Evolutionary conservation across 495 filamentous ascomycete species (phyloP).

Genomic region (Lasiosphaeris hirsuta): DNA sequence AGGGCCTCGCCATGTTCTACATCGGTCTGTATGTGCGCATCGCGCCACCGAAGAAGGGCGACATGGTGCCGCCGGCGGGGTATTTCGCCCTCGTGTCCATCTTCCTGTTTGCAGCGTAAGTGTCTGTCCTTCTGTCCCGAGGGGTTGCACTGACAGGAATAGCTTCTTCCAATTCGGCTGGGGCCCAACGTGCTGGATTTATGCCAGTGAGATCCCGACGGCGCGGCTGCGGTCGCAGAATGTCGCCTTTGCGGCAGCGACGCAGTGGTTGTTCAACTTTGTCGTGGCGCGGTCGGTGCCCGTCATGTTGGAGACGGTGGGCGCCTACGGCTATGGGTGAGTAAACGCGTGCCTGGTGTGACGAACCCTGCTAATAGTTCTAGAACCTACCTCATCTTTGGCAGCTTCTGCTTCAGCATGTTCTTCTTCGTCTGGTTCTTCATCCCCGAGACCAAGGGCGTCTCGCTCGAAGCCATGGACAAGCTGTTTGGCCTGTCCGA

Average conservation of each 20-base stretch:
- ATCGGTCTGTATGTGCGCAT: constrained; percentile 77
- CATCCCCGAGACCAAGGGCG: constrained; percentile 67
- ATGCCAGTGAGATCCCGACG: constrained; percentile 70
- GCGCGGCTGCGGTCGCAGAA: constrained; percentile 68
- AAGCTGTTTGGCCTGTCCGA: constrained; percentile 35
- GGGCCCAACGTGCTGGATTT: constrained; percentile 79
- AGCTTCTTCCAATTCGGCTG: constrained; percentile 74
- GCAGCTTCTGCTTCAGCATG: constrained; percentile 65
- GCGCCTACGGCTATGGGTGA: constrained; percentile 56
- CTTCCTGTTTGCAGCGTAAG: constrained; percentile 63
- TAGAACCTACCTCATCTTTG: constrained; percentile 53
- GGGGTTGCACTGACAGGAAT: background rate
- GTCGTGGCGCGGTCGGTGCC: constrained; percentile 62
- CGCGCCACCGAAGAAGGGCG: constrained; percentile 54
- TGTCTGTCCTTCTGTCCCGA: background rate
- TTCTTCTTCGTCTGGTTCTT: constrained; percentile 68
- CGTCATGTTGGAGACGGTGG: constrained; percentile 62
- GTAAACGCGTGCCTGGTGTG: background rate
- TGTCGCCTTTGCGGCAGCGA: constrained; percentile 65
- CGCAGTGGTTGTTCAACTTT: constrained; percentile 70
- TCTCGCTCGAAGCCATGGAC: constrained; percentile 41
- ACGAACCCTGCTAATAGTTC: background rate
- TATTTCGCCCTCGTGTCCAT: constrained; percentile 69
- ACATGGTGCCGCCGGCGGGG: constrained; percentile 40
- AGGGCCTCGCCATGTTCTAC: constrained; percentile 71